Percentiles rank a stretch among this genome's conserved stretches.
These are phyloP conservation scores for Rosa chinensis DNA, from an alignment of 306 rosid genomes.

Conservation along the genomic window DNA sequence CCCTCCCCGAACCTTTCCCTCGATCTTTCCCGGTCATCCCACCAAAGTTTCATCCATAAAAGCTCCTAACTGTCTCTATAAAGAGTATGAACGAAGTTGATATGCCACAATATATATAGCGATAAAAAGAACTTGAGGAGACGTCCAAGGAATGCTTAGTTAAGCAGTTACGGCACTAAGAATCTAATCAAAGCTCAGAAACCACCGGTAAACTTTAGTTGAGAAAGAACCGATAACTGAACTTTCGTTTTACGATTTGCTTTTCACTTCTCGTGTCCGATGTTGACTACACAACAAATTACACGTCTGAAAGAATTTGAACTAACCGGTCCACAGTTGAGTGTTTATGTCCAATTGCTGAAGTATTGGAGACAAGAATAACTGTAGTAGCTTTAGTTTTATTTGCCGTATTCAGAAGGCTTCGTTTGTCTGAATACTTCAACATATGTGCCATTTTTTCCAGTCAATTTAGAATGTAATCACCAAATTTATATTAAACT, in stretches of 20 bases:
- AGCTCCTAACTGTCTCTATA: not conserved
- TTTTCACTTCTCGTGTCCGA: not conserved
- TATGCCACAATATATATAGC: not conserved
- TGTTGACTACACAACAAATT: not conserved
- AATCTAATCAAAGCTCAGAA: not conserved
- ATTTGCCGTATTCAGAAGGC: not conserved
- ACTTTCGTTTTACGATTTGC: not conserved
- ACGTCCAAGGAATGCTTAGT: not conserved
- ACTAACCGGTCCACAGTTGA: not conserved
- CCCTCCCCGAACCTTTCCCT: not conserved
- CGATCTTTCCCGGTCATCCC: no score
- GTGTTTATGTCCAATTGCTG: not conserved
- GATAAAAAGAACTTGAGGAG: not conserved
- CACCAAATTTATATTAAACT: not conserved
- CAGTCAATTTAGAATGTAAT: not conserved
- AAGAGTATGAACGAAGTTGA: not conserved
- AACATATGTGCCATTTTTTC: not conserved
- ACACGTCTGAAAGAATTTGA: not conserved
- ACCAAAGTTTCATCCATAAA: no score
- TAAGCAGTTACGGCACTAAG: not conserved
- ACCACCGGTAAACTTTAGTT: not conserved
- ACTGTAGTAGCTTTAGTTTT: slow-evolving; percentile 1
- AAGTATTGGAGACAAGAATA: not conserved
- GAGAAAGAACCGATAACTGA: not conserved
- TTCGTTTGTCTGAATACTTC: slow-evolving; percentile 9